Evolutionary conservation across 371 early-diverging fungal genomes (phyloP).

Genomic region (Saksenaea vasiformis): DNA sequence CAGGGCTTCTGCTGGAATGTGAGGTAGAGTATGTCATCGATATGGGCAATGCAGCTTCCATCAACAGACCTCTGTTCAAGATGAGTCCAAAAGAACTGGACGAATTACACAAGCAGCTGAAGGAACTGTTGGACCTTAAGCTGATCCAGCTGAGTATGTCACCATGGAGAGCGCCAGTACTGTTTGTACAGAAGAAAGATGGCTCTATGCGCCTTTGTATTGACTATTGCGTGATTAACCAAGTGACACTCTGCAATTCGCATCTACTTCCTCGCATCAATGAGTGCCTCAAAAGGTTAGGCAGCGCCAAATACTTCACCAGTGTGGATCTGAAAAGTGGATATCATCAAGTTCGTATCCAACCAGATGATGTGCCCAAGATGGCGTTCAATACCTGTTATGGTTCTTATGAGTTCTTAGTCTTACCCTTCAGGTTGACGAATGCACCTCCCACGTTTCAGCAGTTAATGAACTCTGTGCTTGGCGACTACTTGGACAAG

Average conservation of each 20-base stretch:
- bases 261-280: conserved; percentile 19
- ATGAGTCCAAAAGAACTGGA: conserved; percentile 12
- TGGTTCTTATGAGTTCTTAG: too few relatives aligned
- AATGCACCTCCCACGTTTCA: too few relatives aligned
- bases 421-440: too few relatives aligned
- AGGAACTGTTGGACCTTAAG: conserved; percentile 6
- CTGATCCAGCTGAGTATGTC: conserved; percentile 20
- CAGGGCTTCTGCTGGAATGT: conserved; percentile 5
- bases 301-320: conserved; percentile 39
- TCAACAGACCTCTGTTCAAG: conserved; percentile 1
- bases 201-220: conserved; percentile 45
- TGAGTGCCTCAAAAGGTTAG: conserved; percentile 42
- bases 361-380: conserved; percentile 23
- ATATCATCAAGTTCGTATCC: conserved; percentile 41
- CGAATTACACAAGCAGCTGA: neutral
- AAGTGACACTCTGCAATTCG: neutral
- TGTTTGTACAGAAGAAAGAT: conserved; percentile 61
- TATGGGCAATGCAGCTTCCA: conserved; percentile 1
- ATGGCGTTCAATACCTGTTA: conserved; percentile 38
- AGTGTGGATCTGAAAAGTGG: conserved; percentile 49
- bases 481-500: too few relatives aligned
- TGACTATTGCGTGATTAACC: conserved; percentile 19
- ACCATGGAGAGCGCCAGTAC: conserved; percentile 53
- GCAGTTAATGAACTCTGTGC: too few relatives aligned
- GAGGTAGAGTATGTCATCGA: conserved; percentile 14